A percentile compares a stretch with the other conserved stretches of the same genome.
phyloP scores from a whole-genome alignment of 768 basidiomycete genomes.

The Lactarius psammicola region DNA sequence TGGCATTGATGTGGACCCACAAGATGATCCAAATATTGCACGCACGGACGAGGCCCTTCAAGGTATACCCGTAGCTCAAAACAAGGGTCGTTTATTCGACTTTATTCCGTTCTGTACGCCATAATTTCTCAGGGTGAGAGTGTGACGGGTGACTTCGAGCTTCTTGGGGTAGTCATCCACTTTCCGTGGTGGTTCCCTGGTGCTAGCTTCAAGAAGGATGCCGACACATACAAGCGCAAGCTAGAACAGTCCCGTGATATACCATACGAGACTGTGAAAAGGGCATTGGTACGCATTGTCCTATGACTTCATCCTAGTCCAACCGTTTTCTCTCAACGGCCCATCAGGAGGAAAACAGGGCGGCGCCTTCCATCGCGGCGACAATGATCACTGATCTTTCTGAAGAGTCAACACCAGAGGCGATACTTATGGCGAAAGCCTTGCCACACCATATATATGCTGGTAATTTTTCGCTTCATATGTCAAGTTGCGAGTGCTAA shows the following conservation, averaged over 20 bases:
- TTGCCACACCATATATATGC: conserved; percentile 11
- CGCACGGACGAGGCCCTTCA: conserved; percentile 42
- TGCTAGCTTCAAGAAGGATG: conserved; percentile 32
- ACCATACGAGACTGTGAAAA: background rate
- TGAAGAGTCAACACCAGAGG: conserved; percentile 12
- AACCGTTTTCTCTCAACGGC: background rate
- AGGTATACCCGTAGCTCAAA: conserved; percentile 36
- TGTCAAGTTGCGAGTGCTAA: background rate
- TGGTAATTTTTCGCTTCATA: background rate
- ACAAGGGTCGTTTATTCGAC: conserved; percentile 49
- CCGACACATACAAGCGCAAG: conserved; percentile 24
- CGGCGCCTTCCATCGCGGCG: background rate
- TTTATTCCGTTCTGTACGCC: conserved; percentile 34
- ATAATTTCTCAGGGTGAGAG: background rate
- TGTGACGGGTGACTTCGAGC: background rate
- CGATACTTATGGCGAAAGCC: conserved; percentile 9
- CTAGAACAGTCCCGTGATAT: conserved; percentile 31
- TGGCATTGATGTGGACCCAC: conserved; percentile 41
- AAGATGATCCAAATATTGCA: conserved; percentile 45
- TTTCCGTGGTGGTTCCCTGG: conserved; percentile 35
- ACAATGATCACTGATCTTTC: background rate
- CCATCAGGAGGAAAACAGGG: conserved; percentile 3
- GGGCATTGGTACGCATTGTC: conserved; percentile 27
- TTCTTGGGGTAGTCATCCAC: conserved; percentile 27
- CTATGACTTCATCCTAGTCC: background rate